phyloP scores from a whole-genome alignment of 2,329 filamentous ascomycete genomes.

The Pochonia chlamydosporia region DNA sequence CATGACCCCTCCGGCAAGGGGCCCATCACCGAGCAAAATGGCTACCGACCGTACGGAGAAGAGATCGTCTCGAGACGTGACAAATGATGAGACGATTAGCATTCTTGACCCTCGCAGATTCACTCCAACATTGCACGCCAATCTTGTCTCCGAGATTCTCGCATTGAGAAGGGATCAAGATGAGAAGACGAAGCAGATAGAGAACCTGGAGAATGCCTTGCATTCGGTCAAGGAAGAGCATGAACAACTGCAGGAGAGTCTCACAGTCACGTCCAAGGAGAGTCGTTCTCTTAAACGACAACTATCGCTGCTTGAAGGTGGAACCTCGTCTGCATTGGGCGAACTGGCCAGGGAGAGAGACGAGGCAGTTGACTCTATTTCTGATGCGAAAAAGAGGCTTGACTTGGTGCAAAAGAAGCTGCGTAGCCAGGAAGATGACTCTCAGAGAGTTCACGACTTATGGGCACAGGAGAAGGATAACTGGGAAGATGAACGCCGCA shows the following conservation, averaged over 20 bases:
- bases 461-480: constrained; percentile 80
- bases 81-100: constrained; percentile 62
- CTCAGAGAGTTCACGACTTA: constrained; percentile 67
- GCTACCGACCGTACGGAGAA: constrained; percentile 36
- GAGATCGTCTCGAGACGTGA: constrained; percentile 51
- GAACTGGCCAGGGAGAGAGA: constrained; percentile 84
- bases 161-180: constrained; percentile 83
- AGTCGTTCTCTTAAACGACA: constrained; percentile 77
- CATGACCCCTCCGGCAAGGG: constrained; percentile 53
- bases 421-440: constrained; percentile 76
- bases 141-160: constrained; percentile 89
- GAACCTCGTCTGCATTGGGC: constrained; percentile 77
- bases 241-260: constrained; percentile 58
- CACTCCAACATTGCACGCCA: constrained; percentile 91
- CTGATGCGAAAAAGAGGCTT: constrained; percentile 70
- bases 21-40: constrained; percentile 53
- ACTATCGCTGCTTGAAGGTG: constrained; percentile 79
- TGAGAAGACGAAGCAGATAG: constrained; percentile 80
- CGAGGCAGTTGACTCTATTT: constrained; percentile 65
- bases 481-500: constrained; percentile 80
- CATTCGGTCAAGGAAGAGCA: constrained; percentile 68
- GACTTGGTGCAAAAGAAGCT: constrained; percentile 73
- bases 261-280: constrained; percentile 66
- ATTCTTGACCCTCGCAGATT: constrained; percentile 86
- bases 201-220: constrained; percentile 71